Conservation (phyloP, 1,139 yeast genomes). For the Geotrichum europaeum region DNA sequence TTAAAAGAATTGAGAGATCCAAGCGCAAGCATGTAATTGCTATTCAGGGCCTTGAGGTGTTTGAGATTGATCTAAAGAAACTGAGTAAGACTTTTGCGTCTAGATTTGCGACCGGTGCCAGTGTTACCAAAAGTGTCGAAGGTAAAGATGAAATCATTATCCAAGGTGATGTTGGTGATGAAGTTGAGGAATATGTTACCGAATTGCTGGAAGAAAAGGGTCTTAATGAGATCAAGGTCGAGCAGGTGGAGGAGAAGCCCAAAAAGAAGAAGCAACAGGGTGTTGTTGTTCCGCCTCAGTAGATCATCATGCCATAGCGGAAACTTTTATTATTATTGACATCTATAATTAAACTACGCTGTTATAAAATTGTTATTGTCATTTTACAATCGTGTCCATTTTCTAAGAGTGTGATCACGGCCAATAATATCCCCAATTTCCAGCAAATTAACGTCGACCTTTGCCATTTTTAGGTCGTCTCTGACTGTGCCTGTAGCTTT, state of each 20-base stretch:
- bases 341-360: background rate
- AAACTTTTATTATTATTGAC: background rate
- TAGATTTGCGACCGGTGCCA: slow-evolving; percentile 94
- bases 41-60: slow-evolving; percentile 81
- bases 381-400: slow-evolving; percentile 30
- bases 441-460: slow-evolving; percentile 33
- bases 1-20: slow-evolving; percentile 86
- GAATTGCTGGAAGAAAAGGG: slow-evolving; percentile 76
- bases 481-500: slow-evolving; percentile 16
- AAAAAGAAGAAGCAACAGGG: slow-evolving; percentile 48
- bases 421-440: slow-evolving; percentile 33
- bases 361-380: background rate
- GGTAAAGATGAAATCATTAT: slow-evolving; percentile 87
- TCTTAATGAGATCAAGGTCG: slow-evolving; percentile 76
- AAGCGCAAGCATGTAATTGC: slow-evolving; percentile 85
- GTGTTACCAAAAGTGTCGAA: slow-evolving; percentile 87
- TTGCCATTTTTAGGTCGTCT: slow-evolving; percentile 33
- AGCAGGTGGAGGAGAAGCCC: slow-evolving; percentile 75
- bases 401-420: slow-evolving; percentile 26
- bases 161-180: slow-evolving; percentile 95
- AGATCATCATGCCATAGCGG: background rate
- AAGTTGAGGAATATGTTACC: slow-evolving; percentile 71
- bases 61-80: slow-evolving; percentile 81
- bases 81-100: slow-evolving; percentile 88
- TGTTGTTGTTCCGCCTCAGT: slow-evolving; percentile 8